Base-by-base conservation (phyloP, 805 yeast genomes). In the Blastobotrys parvus region DNA sequence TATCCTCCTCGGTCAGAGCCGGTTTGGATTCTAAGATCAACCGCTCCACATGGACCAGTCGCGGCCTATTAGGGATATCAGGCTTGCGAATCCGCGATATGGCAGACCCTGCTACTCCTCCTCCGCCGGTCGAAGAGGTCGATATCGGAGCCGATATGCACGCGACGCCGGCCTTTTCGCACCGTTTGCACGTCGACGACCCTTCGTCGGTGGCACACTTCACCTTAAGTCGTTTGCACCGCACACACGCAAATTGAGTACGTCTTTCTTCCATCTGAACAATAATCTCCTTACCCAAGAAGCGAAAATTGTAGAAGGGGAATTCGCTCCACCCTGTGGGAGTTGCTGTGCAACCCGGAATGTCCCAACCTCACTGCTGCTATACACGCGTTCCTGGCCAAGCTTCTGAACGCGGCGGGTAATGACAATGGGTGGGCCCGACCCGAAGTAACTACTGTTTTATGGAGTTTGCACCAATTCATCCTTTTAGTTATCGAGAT, bases 71-170 rank as follows among this genome's bases (percentile, higher is more conserved):
- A 6, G 16, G 34, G 6, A 6, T 8, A 7, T 31, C 34, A 6
- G 34, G 34, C 34, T 31, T 31, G 34, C 17, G 34, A 31, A 31
- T 31, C n/a, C 29, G 29, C 29, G 29, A 25, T 8, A 25, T 25
- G 11, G 29, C 11, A 25, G 10, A 7, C 10, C 29, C 29, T 8
- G 10, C 11, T 7, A 11, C 29, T 8, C 29, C 29, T 8, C 29
- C 29, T 8, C 29, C 29, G 11, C 29, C 29, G 7, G 10, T 11
- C 7, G 10, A 7, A 25, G 29, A 7, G 7, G 10, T 11, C 7
- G 10, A 8, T 4, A 10, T 32, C 35, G 18, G 19, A 4, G 35
- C 35, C 20, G 35, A 17, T 6, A 32, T 15, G 35, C 35, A 32
- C 19, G 35, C 10, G 20, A 32, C 20, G 3, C 18, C 20, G 19